phyloP scores from a whole-genome alignment of 1,284 basidiomycete species.

The Neonothopanus nambi region DNA sequence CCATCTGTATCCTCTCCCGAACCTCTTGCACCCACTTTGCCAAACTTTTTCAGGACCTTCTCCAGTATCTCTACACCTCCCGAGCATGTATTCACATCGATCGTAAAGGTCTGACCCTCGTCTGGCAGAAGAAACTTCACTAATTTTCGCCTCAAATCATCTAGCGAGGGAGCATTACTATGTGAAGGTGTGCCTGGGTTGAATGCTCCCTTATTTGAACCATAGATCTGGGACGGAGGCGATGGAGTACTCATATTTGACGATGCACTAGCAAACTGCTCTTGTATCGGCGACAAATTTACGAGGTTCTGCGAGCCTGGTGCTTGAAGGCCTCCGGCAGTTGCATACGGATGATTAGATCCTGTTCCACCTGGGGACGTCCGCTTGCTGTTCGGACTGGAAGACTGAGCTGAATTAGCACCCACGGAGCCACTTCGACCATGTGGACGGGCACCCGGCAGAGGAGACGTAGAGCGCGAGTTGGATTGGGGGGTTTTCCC shows the following conservation, averaged over 20 bases:
- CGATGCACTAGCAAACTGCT: slow-evolving; percentile 46
- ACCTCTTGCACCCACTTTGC: slow-evolving; percentile 59
- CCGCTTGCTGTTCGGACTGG: slow-evolving; percentile 37
- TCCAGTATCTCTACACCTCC: slow-evolving; percentile 85
- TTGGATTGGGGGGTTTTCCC: slow-evolving; percentile 36
- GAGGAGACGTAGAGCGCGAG: slow-evolving; percentile 56
- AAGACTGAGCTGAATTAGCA: slow-evolving; percentile 34
- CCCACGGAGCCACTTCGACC: slow-evolving; percentile 52
- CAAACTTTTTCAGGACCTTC: slow-evolving; percentile 85
- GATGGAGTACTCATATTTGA: slow-evolving; percentile 44
- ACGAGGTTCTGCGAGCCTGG: slow-evolving; percentile 30
- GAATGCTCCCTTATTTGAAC: slow-evolving; percentile 59
- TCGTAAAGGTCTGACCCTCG: slow-evolving; percentile 71
- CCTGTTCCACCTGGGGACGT: slow-evolving; percentile 32
- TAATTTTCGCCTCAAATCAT: slow-evolving; percentile 77
- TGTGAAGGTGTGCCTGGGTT: slow-evolving; percentile 44
- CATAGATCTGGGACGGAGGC: slow-evolving; percentile 48
- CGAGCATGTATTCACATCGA: slow-evolving; percentile 78
- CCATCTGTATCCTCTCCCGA: slow-evolving; percentile 52
- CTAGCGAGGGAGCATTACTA: slow-evolving; percentile 55
- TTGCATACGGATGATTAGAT: slow-evolving; percentile 51
- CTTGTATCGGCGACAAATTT: slow-evolving; percentile 69
- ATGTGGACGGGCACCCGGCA: slow-evolving; percentile 44
- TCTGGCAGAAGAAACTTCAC: slow-evolving; percentile 87
- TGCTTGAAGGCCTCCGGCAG: slow-evolving; percentile 35